phyloP scores from a whole-genome alignment of 768 basidiomycete species.

The Tylopilus cervinicoccineus region DNA sequence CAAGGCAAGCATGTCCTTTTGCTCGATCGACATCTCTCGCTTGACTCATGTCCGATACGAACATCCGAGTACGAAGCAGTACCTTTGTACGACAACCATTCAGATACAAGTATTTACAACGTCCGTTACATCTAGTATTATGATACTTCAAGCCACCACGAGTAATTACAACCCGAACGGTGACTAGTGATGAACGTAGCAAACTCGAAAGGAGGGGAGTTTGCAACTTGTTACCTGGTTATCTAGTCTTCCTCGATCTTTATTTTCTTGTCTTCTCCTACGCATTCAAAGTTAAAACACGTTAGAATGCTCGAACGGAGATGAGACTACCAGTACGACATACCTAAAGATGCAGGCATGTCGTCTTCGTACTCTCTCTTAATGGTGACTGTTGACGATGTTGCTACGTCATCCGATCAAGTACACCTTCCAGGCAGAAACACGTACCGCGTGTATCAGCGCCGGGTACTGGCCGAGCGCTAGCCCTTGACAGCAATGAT shows the following conservation, averaged over 20 bases:
- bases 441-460: background rate
- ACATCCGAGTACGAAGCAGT: no score
- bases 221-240: background rate
- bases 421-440: background rate
- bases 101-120: background rate
- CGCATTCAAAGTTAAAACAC: background rate
- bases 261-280: constrained; percentile 13
- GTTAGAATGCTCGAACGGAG: no score
- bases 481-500: background rate
- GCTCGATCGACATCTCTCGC: no score
- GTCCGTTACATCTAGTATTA: background rate
- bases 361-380: constrained; percentile 18
- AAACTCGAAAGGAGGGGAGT: background rate
- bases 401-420: background rate
- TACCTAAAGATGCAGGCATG: background rate
- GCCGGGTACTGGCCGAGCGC: background rate
- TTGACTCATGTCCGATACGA: no score
- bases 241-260: constrained; percentile 15
- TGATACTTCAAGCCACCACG: background rate
- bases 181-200: background rate
- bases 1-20: no score
- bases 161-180: background rate
- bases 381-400: background rate
- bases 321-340: background rate
- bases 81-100: no score